phyloP scores from a whole-genome alignment of 2,329 filamentous ascomycete genomes.

The Dryadomyces quercus-mongolicae region DNA sequence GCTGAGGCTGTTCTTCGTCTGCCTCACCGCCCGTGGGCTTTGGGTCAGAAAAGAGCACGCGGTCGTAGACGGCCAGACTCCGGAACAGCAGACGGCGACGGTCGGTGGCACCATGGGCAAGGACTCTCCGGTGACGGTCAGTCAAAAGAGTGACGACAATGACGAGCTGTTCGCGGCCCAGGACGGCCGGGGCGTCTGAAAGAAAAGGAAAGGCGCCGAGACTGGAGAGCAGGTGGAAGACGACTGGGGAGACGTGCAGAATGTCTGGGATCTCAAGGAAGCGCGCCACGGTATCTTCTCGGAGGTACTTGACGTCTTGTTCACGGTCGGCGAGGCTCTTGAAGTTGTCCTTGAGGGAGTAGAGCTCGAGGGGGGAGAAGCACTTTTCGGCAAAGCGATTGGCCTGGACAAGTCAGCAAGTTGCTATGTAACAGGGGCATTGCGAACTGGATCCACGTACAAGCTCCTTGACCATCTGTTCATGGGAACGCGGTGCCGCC shows the following conservation, averaged over 20 bases:
- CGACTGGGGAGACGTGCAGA: slow-evolving; percentile 50
- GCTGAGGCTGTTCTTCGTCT: too few species aligned
- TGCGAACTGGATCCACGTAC: too few species aligned
- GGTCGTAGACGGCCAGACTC: slow-evolving; percentile 60
- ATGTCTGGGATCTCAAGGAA: slow-evolving; percentile 65
- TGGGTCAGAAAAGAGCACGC: slow-evolving; percentile 28
- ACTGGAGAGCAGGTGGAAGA: slow-evolving; percentile 62
- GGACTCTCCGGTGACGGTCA: slow-evolving; percentile 51
- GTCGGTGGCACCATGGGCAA: slow-evolving; percentile 44
- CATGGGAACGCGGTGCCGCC: slow-evolving; percentile 31
- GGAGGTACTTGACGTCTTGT: slow-evolving; percentile 51
- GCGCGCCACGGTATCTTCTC: slow-evolving; percentile 56
- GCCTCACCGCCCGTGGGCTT: not conserved
- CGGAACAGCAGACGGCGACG: slow-evolving; percentile 56
- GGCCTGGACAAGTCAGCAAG: slow-evolving; percentile 29
- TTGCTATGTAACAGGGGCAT: too few species aligned
- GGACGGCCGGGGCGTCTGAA: slow-evolving; percentile 54
- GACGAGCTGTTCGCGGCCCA: slow-evolving; percentile 58
- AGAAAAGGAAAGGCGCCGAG: slow-evolving; percentile 64
- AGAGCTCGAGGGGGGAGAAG: slow-evolving; percentile 60
- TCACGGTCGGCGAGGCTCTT: slow-evolving; percentile 54
- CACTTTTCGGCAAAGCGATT: slow-evolving; percentile 55
- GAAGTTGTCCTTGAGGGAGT: slow-evolving; percentile 64
- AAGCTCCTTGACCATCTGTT: slow-evolving; percentile 38
- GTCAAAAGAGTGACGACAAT: slow-evolving; percentile 65